Conservation (phyloP, 495 filamentous ascomycete species). For the Penicillium subrubescens region DNA sequence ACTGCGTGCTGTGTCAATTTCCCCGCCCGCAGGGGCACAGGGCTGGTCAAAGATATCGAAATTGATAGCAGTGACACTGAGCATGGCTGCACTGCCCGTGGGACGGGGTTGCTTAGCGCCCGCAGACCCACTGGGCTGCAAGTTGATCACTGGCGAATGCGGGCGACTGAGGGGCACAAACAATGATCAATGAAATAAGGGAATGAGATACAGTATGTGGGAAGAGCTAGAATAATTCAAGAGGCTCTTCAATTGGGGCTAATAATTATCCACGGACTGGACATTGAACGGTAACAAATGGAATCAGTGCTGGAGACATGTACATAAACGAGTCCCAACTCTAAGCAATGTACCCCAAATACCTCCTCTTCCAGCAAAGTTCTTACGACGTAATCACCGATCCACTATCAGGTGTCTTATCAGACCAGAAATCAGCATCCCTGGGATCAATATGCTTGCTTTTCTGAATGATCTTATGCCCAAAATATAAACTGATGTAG, state of each 20-base stretch:
- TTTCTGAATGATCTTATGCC: conserved; percentile 62
- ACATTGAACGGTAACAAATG: not conserved
- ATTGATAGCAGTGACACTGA: not conserved
- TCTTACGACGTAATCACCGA: not conserved
- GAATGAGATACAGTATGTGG: not conserved
- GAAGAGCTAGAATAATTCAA: not conserved
- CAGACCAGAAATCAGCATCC: conserved; percentile 64
- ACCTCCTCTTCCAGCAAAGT: not conserved
- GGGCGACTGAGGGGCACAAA: not conserved
- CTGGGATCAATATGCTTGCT: conserved; percentile 53
- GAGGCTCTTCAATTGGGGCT: not conserved
- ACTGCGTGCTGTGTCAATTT: not conserved
- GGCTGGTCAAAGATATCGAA: not conserved
- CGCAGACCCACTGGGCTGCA: not conserved
- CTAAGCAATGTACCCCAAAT: no score
- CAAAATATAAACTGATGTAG: conserved; percentile 68
- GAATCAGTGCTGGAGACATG: not conserved
- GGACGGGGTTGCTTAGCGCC: not conserved
- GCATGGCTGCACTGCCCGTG: not conserved
- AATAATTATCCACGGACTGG: not conserved
- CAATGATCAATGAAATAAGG: not conserved
- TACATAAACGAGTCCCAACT: not conserved
- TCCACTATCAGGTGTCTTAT: conserved; percentile 21
- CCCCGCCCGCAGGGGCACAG: not conserved
- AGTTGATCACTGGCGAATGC: not conserved